These are phyloP conservation scores for Parachlorella kessleri DNA, from an alignment of 139 green algal species.

Conservation along the genomic window DNA sequence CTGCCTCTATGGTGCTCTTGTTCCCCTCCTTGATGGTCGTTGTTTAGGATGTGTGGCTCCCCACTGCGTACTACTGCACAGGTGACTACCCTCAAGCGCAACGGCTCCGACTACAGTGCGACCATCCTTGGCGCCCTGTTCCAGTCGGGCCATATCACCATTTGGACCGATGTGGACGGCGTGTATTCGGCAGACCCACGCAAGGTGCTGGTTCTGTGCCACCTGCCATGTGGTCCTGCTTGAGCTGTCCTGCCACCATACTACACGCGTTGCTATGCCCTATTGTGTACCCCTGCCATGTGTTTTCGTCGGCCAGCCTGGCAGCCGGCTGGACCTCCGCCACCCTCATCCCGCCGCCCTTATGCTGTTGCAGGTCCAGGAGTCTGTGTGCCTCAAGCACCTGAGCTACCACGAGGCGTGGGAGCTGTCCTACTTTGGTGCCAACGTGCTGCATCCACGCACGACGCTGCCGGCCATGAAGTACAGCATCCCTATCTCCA, in stretches of 20 bases:
- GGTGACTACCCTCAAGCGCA: conserved; percentile 83
- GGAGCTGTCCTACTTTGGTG: conserved; percentile 98
- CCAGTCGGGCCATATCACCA: conserved; percentile 82
- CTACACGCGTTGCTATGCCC: not conserved
- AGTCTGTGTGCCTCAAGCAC: conserved; percentile 74
- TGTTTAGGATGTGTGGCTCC: no score
- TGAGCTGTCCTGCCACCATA: no score
- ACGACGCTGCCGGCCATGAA: conserved; percentile 97
- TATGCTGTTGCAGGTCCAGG: conserved; percentile 74
- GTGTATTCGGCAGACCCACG: conserved; percentile 95
- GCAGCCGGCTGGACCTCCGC: not conserved
- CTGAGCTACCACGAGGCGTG: conserved; percentile 96
- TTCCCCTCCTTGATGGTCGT: no score
- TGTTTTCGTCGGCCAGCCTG: no score
- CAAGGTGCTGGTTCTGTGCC: conserved; percentile 63
- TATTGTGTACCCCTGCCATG: no score
- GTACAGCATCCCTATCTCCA: conserved; percentile 93
- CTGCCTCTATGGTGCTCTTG: no score
- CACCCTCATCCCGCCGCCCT: not conserved
- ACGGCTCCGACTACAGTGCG: conserved; percentile 94
- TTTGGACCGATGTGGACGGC: conserved; percentile 98
- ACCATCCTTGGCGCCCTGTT: conserved; percentile 95
- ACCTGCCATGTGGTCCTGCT: not conserved
- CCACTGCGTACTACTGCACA: conserved; percentile 40
- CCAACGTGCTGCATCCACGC: conserved; percentile 97